A percentile compares a stretch with the other conserved stretches of the same genome.
phyloP scores from a whole-genome alignment of 495 filamentous ascomycete species.

The Penicillium goetzii region DNA sequence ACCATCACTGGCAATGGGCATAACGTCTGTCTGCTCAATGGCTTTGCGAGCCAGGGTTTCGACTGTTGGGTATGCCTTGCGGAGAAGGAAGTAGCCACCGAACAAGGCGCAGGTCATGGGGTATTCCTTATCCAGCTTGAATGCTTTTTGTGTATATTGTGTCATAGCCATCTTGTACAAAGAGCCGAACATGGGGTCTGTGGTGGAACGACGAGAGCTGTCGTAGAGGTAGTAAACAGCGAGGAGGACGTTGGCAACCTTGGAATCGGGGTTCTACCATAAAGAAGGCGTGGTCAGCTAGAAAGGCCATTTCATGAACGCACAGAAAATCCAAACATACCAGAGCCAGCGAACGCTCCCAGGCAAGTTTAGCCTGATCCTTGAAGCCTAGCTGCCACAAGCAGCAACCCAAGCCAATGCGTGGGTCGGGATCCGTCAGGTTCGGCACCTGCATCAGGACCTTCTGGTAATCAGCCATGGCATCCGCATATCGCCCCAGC shows the following conservation, averaged over 20 bases:
- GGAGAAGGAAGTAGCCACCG: conserved; percentile 81
- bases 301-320: background rate
- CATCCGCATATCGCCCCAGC: conserved; percentile 78
- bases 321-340: conserved; percentile 32
- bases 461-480: conserved; percentile 83
- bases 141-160: conserved; percentile 88
- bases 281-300: background rate
- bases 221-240: conserved; percentile 85
- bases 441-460: conserved; percentile 82
- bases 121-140: conserved; percentile 92
- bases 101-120: conserved; percentile 90
- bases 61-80: conserved; percentile 74
- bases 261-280: conserved; percentile 75
- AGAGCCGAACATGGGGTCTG: conserved; percentile 73
- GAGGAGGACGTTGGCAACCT: conserved; percentile 86
- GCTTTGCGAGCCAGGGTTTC: conserved; percentile 89
- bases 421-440: conserved; percentile 90
- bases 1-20: conserved; percentile 92
- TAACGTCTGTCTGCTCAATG: conserved; percentile 92
- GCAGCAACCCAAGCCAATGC: conserved; percentile 93
- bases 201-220: conserved; percentile 76
- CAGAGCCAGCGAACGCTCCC: conserved; percentile 84
- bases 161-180: conserved; percentile 93
- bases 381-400: conserved; percentile 94
- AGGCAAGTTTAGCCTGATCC: conserved; percentile 85